Percentiles rank a stretch among this genome's conserved stretches.
Conservation (phyloP, 345 rosid species). For the Eucalyptus coolabah region DNA sequence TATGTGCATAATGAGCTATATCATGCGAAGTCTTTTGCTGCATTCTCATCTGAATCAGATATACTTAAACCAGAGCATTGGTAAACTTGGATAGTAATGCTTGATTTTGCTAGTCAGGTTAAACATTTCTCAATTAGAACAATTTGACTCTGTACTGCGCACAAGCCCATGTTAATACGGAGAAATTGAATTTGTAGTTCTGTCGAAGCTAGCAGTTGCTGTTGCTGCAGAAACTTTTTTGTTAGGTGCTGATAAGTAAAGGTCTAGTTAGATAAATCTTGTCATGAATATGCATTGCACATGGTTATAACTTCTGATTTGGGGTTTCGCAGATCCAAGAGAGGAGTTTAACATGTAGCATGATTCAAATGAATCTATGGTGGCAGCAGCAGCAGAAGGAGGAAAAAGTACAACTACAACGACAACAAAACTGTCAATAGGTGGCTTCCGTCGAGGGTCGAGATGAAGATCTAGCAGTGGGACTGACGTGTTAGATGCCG, state of each 20-base stretch:
- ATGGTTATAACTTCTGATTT: background rate
- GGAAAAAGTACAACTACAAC: background rate
- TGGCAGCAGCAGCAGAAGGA: slow-evolving; percentile 1
- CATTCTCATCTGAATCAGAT: background rate
- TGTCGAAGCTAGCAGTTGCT: background rate
- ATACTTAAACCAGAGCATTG: background rate
- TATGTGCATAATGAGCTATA: background rate
- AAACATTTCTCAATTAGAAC: background rate
- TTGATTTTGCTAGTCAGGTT: background rate
- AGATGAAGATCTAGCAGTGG: background rate
- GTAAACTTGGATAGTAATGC: background rate
- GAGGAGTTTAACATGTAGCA: slow-evolving; percentile 35
- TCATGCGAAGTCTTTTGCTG: background rate
- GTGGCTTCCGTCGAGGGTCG: background rate
- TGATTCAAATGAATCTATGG: slow-evolving; percentile 18
- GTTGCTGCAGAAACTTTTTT: background rate
- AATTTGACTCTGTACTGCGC: background rate
- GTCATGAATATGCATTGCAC: background rate
- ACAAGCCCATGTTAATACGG: background rate
- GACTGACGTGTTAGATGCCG: background rate
- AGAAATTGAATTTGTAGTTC: background rate
- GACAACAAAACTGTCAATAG: background rate
- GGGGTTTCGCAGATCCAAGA: slow-evolving; percentile 37
- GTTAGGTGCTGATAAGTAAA: background rate
- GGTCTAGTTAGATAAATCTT: background rate